phyloP scores from a whole-genome alignment of 2,329 filamentous ascomycete genomes.

The Epichloe aotearoae region DNA sequence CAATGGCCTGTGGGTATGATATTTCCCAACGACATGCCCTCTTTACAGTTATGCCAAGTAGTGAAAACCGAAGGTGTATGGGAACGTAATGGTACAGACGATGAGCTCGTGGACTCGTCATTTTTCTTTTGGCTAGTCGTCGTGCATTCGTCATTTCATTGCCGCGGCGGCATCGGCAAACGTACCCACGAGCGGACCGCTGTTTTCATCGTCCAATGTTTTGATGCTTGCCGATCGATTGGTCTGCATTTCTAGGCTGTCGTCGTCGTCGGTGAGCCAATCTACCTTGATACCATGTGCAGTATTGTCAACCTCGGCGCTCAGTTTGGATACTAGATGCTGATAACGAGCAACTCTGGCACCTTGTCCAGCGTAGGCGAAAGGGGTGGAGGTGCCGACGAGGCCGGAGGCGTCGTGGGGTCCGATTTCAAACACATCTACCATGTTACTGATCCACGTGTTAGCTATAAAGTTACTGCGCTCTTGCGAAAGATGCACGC shows the following conservation, averaged over 20 bases:
- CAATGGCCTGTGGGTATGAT: background rate
- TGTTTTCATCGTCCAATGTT: conserved; percentile 21
- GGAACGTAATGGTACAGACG: background rate
- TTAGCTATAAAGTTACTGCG: background rate
- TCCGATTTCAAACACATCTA: conserved; percentile 54
- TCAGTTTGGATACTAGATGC: conserved; percentile 46
- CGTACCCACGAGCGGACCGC: conserved; percentile 40
- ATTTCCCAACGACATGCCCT: too few relatives aligned
- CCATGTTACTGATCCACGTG: conserved; percentile 41
- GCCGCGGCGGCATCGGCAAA: conserved; percentile 46
- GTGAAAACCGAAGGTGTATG: background rate
- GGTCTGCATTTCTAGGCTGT: conserved; percentile 27
- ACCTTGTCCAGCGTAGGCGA: conserved; percentile 40
- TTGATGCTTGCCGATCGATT: conserved; percentile 21
- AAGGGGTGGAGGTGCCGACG: conserved; percentile 24
- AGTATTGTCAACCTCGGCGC: conserved; percentile 27
- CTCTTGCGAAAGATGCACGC: conserved; percentile 13
- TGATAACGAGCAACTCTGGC: conserved; percentile 45
- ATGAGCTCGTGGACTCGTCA: background rate
- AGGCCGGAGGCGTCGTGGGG: conserved; percentile 32
- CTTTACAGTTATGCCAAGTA: too few relatives aligned
- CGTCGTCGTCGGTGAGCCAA: conserved; percentile 40
- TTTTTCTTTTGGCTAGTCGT: background rate
- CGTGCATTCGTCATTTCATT: conserved; percentile 23
- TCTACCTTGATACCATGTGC: conserved; percentile 37